Conservation (phyloP, 371 early-diverging fungal species). For the Actinomortierella ambigua region DNA sequence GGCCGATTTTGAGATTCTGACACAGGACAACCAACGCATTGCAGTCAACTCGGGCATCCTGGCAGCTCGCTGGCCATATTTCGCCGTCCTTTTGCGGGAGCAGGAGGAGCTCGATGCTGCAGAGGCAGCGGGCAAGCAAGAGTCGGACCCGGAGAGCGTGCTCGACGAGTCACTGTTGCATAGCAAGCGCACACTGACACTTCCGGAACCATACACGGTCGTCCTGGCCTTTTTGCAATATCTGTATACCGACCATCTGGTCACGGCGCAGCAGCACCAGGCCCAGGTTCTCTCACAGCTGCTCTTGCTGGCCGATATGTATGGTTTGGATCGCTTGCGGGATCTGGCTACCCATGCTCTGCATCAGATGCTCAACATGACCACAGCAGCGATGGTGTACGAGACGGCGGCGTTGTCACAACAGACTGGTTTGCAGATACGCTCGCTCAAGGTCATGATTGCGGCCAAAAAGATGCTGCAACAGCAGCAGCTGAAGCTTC, state of each 20-base stretch:
- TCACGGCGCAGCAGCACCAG: constrained; percentile 66
- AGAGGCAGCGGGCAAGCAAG: constrained; percentile 2
- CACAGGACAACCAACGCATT: constrained; percentile 59
- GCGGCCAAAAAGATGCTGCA: constrained; percentile 63
- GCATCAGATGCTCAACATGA: constrained; percentile 67
- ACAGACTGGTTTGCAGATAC: constrained; percentile 64
- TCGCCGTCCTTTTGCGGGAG: constrained; percentile 52
- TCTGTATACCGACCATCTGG: constrained; percentile 76
- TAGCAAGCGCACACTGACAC: constrained; percentile 49
- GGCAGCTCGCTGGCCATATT: constrained; percentile 70
- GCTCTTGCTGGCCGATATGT: constrained; percentile 66
- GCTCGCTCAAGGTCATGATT: constrained; percentile 68
- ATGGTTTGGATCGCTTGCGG: constrained; percentile 59
- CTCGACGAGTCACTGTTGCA: constrained; percentile 43
- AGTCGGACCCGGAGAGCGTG: constrained; percentile 6
- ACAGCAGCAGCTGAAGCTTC: constrained; percentile 56
- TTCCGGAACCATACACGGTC: constrained; percentile 69
- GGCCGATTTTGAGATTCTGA: constrained; percentile 70
- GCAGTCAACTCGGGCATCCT: constrained; percentile 74
- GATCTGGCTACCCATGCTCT: constrained; percentile 68
- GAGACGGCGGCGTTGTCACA: constrained; percentile 65
- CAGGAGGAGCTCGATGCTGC: constrained; percentile 32
- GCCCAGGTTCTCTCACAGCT: constrained; percentile 68
- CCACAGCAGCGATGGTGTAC: constrained; percentile 73
- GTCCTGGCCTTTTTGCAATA: constrained; percentile 73